Base-by-base conservation (phyloP, 1,284 basidiomycete genomes). In the Vanrija sp. region DNA sequence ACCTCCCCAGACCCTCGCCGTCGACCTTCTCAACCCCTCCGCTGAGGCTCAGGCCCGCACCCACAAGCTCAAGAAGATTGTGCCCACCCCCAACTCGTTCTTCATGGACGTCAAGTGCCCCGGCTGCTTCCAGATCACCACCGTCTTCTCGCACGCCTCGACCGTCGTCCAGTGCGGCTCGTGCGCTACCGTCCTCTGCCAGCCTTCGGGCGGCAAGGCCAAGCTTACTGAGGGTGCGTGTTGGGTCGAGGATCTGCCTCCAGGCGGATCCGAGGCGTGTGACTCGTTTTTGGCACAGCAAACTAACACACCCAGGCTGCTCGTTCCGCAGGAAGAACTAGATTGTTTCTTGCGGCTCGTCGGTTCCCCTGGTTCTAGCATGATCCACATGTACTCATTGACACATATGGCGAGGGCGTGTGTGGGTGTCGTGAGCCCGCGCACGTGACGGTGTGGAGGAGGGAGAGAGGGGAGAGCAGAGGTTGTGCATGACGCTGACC, bases 101-200 rank as follows among this genome's bases (percentile, higher is more conserved):
- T 98, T 98, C 82, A 98, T 98, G 96, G 96, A 99, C 77, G 94
- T 98, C 73, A 98, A 98, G 82, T 98, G 95, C 82, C 88, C 95
- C 72, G 90, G 92, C 88, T 77, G 76, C 66, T 77, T 77, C 75
- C 73, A 76, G 65, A 77, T 77, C 70, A 77, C 76, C 69, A 76
- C 71, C 66, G 73, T 78, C 61, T 78, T 78, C 71, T 78, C 76
- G 54, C 76, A 77, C 72, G 77, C 77, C 51, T 76, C 76, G 60
- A 78, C 75, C 60, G 77, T 77, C 57, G 77, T 78, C 53, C 75
- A 76, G 66, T 98, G 95, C 79, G 85, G 85, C 63, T 88, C 90
- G 51, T 99, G 95, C 84, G 85, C 89, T 58, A 90, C 87, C 69
- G 90, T 98, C 60, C 83, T 99, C 65, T 97, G 92, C 84, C 95